A percentile compares a stretch with the other conserved stretches of the same genome.
These are phyloP conservation scores for Xeromyces bisporus DNA, from an alignment of 495 filamentous ascomycete genomes.

Conservation along the genomic window DNA sequence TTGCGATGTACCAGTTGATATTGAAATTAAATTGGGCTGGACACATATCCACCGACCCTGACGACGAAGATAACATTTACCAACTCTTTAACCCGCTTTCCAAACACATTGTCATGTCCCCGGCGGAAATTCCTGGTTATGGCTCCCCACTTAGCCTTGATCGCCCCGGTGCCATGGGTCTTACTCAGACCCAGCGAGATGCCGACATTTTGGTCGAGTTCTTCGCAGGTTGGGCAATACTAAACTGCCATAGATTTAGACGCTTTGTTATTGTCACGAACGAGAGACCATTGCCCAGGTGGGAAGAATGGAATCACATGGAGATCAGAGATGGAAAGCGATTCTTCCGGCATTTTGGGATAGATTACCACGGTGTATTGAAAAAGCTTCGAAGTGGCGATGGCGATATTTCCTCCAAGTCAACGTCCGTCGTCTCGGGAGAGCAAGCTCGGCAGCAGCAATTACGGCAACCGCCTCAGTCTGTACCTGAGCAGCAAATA, in stretches of 20 bases:
- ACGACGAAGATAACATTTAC: constrained; percentile 7
- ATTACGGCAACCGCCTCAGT: no score
- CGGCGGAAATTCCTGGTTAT: constrained; percentile 7
- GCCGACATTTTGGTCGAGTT: constrained; percentile 24
- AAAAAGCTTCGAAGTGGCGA: no score
- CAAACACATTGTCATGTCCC: constrained; percentile 12
- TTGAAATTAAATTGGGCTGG: constrained; percentile 7
- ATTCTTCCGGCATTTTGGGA: background rate
- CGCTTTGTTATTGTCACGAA: constrained; percentile 13
- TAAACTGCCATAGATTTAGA: constrained; percentile 19
- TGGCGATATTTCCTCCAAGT: no score
- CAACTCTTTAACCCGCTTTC: constrained; percentile 2
- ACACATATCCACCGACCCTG: constrained; percentile 1
- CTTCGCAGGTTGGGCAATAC: constrained; percentile 27
- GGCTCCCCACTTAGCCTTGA: constrained; percentile 7
- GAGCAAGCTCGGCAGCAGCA: no score
- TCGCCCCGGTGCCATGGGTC: constrained; percentile 7
- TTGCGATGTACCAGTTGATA: constrained; percentile 16
- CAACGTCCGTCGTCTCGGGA: no score
- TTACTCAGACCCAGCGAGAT: constrained; percentile 13
- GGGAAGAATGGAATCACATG: constrained; percentile 21
- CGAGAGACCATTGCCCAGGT: constrained; percentile 9
- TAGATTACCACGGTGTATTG: background rate
- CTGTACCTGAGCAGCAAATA: no score
- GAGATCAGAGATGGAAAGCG: background rate